Evolutionary conservation across 495 filamentous ascomycete species (phyloP).

Genomic region (Neurospora africana): DNA sequence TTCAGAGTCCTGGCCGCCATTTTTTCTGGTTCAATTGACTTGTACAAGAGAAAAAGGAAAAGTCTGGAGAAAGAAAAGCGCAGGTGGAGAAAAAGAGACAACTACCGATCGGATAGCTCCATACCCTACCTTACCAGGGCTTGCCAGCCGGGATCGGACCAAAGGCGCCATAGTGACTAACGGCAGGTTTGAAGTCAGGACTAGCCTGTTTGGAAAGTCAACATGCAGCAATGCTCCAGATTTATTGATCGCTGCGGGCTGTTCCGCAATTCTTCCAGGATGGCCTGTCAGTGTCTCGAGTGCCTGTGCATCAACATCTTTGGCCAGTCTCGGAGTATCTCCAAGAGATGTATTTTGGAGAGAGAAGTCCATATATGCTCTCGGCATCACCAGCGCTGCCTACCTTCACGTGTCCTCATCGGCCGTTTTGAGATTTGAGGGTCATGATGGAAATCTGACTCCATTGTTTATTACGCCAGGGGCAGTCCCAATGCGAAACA

Average conservation of each 20-base stretch:
- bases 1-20: slow-evolving; percentile 49
- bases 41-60: slow-evolving; percentile 1
- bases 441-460: neutral
- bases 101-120: neutral
- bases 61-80: neutral
- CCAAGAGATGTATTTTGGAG: neutral
- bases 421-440: neutral
- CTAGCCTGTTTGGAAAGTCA: neutral
- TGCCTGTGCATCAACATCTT: neutral
- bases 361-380: neutral
- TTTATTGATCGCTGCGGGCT: neutral
- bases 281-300: neutral
- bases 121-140: neutral
- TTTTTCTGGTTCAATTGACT: slow-evolving; percentile 19
- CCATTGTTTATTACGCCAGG: neutral
- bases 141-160: neutral
- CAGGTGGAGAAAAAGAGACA: neutral
- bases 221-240: neutral
- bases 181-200: neutral
- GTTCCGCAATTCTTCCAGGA: neutral
- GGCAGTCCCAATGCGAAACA: neutral
- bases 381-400: neutral
- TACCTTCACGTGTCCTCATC: neutral
- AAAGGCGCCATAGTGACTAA: neutral
- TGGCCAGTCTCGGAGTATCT: neutral